These are phyloP conservation scores for Hydrangea macrophylla DNA, from an alignment of 148 eudicot species.

Conservation along the genomic window DNA sequence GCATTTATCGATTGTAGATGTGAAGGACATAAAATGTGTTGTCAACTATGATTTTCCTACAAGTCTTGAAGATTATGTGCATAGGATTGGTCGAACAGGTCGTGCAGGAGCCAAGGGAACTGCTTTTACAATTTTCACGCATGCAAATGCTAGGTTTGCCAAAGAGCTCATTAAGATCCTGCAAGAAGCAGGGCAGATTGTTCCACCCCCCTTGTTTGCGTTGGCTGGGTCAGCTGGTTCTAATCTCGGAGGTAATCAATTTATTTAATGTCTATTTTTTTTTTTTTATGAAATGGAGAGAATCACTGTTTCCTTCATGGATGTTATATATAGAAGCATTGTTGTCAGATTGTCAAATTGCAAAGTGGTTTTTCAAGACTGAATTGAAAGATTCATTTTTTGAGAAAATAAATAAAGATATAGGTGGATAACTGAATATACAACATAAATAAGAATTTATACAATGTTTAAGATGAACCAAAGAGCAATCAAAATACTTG, in stretches of 20 bases:
- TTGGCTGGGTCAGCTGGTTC: constrained; percentile 59
- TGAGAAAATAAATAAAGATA: no score
- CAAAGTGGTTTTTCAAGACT: no score
- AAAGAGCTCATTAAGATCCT: constrained; percentile 81
- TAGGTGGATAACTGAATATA: no score
- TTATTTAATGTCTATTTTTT: not conserved
- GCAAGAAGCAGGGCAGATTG: constrained; percentile 87
- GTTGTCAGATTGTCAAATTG: not conserved
- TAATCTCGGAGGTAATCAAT: constrained; percentile 51
- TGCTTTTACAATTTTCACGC: constrained; percentile 87
- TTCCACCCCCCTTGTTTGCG: constrained; percentile 63
- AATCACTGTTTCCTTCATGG: not conserved
- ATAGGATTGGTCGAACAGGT: constrained; percentile 96
- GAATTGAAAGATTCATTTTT: no score
- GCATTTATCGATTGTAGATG: constrained; percentile 55
- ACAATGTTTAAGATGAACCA: no score
- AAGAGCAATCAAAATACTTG: no score
- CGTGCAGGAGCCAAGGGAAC: constrained; percentile 97
- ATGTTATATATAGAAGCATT: not conserved
- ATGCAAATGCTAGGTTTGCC: constrained; percentile 69
- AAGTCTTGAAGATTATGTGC: constrained; percentile 89
- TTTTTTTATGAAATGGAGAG: not conserved
- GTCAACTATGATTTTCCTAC: constrained; percentile 93
- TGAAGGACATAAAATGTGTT: constrained; percentile 97
- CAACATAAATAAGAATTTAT: no score